Base-by-base conservation (phyloP, 106 monocot species). In the Xerophyta viscosa region DNA sequence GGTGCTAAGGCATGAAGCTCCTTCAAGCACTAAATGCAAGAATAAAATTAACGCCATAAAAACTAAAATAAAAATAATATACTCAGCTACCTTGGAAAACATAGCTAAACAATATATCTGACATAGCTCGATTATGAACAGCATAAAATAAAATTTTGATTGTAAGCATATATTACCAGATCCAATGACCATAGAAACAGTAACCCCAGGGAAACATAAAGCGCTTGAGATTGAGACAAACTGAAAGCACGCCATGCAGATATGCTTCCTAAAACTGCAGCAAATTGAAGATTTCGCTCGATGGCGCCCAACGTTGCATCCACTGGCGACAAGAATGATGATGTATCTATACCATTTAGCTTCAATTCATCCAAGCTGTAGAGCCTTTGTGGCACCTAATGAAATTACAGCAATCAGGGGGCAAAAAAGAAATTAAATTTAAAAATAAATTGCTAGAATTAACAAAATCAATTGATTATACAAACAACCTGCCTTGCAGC, bases 281-380 rank as follows among this genome's bases (percentile, higher is more conserved):
- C 74, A 61, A 92, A 24, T 48, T 82, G 86, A 46, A 92, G 54
- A 69, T 60, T 78, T 67, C 86, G 85, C 54, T 91, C 91, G 5
- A 91, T 86, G 37, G 77, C 70, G 20, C 74, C 70, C 62, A 91
- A 56, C n/a, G 91, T 91, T 20, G 41, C 43, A 66, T 91, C 86
- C 29, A 73, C 78, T 2, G 91, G 91, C 31, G 86, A 81, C 37
- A 91, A 66, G 46, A 91, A 78, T 52, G 77, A 71, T 36, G 74
- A 52, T 37, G 81, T 67, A 58, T 91, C 64, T 6, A 91, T 86
- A 33, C 86, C 85, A 70, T 86, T 91, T 42, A 91, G 41, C 75
- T 91, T 91, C 75, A 91, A 46, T 60, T 91, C 91, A 52, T 91
- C 91, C 74, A 91, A 67, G 52, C 56, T 76, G 51, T 86, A 86